These are phyloP conservation scores for Elongisporangium anandrum DNA, from an alignment of 352 stramenopile genomes.

Conservation along the genomic window DNA sequence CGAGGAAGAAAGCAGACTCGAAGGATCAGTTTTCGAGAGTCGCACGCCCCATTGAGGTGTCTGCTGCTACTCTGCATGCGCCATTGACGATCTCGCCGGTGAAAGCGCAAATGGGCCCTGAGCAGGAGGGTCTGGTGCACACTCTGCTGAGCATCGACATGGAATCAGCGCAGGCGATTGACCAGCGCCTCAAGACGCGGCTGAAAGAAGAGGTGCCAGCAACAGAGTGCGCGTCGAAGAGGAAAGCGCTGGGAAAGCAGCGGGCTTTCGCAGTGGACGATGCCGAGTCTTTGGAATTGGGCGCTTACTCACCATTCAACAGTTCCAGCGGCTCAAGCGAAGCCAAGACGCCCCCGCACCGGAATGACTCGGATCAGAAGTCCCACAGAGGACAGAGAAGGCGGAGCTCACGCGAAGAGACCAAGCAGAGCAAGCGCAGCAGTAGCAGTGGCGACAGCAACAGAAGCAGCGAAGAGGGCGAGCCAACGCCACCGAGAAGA, in stretches of 20 bases:
- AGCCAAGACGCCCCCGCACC: neutral
- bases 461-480: slow-evolving; percentile 1
- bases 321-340: slow-evolving; percentile 8
- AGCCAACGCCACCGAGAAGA: neutral
- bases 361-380: neutral
- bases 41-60: neutral
- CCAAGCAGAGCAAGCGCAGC: neutral
- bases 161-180: slow-evolving; percentile 24
- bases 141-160: slow-evolving; percentile 42
- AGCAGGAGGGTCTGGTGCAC: slow-evolving; percentile 25
- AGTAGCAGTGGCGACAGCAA: neutral
- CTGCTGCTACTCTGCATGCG: neutral
- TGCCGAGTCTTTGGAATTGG: slow-evolving; percentile 24
- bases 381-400: slow-evolving; percentile 1
- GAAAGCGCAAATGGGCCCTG: neutral
- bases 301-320: slow-evolving; percentile 29
- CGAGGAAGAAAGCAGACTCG: neutral
- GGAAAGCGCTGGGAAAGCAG: neutral
- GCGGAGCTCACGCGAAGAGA: neutral
- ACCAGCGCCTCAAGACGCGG: neutral
- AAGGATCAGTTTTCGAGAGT: neutral
- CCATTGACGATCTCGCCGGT: slow-evolving; percentile 2
- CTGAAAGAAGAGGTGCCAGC: neutral
- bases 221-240: neutral
- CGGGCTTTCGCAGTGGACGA: neutral